Conservation (phyloP, 1,284 basidiomycete genomes). For the Garcileccinum viscosum region DNA sequence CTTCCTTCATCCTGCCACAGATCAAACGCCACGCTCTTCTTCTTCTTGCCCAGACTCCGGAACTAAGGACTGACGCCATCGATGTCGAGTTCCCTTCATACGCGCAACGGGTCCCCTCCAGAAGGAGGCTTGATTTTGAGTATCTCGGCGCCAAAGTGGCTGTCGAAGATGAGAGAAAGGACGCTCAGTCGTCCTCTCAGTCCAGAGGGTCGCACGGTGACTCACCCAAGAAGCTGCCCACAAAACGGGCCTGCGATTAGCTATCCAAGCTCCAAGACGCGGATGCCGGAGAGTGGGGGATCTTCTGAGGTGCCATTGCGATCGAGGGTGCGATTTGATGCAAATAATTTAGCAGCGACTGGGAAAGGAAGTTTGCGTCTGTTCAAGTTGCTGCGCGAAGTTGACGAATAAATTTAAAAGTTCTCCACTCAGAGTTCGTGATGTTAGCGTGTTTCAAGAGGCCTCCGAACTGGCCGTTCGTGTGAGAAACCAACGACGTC, state of each 20-base stretch:
- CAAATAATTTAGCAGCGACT: conserved; percentile 13
- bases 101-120: conserved; percentile 68
- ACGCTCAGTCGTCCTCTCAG: too few species aligned
- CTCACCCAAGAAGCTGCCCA: conserved; percentile 70
- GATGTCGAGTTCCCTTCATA: conserved; percentile 72
- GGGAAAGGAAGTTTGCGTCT: neutral
- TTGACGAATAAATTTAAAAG: too few species aligned
- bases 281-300: conserved; percentile 62
- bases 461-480: too few species aligned
- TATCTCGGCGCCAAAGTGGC: conserved; percentile 73
- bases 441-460: too few species aligned
- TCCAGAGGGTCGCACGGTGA: conserved; percentile 15
- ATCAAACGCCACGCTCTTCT: conserved; percentile 75
- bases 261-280: conserved; percentile 73
- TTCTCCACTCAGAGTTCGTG: too few species aligned
- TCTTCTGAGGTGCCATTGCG: conserved; percentile 17
- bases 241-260: conserved; percentile 76
- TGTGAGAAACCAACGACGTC: conserved; percentile 3
- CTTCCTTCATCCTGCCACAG: conserved; percentile 65
- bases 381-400: neutral
- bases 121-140: conserved; percentile 73
- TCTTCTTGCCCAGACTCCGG: conserved; percentile 70
- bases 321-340: conserved; percentile 6
- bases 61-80: conserved; percentile 78
- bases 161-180: conserved; percentile 31